These are phyloP conservation scores for Pythium insidiosum DNA, from an alignment of 352 stramenopile genomes.

Conservation along the genomic window DNA sequence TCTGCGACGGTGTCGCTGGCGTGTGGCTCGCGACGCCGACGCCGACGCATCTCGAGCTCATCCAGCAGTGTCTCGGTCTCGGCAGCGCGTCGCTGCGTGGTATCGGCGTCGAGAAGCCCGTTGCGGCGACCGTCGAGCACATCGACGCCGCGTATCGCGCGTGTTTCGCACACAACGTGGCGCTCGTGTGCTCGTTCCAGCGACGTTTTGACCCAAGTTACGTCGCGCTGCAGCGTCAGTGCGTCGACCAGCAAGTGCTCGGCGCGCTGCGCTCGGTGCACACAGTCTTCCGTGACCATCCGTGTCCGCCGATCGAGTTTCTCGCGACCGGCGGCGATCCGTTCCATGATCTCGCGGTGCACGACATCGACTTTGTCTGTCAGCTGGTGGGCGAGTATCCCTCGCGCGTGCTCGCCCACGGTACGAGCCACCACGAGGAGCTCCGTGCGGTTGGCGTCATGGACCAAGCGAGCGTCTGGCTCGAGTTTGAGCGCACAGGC, in stretches of 20 bases:
- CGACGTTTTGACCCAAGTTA: constrained; percentile 89
- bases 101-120: constrained; percentile 74
- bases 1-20: constrained; percentile 25
- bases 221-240: constrained; percentile 30
- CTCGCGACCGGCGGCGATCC: constrained; percentile 83
- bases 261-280: constrained; percentile 74
- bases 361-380: constrained; percentile 91
- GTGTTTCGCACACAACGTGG: constrained; percentile 37
- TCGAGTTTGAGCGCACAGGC: constrained; percentile 53
- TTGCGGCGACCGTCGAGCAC: constrained; percentile 40
- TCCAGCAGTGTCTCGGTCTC: constrained; percentile 19
- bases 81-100: constrained; percentile 12
- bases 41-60: constrained; percentile 49
- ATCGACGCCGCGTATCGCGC: constrained; percentile 52
- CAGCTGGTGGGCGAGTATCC: constrained; percentile 68
- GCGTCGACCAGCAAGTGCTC: constrained; percentile 36
- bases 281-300: constrained; percentile 88
- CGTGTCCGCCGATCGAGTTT: constrained; percentile 83
- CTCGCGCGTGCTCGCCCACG: constrained; percentile 75
- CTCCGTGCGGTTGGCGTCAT: constrained; percentile 62
- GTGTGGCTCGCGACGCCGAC: constrained; percentile 77
- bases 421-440: constrained; percentile 64
- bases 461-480: constrained; percentile 79
- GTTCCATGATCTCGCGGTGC: constrained; percentile 87
- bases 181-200: constrained; percentile 89